phyloP scores from a whole-genome alignment of 805 yeast genomes.

The Jamesozyma spencerorum region DNA sequence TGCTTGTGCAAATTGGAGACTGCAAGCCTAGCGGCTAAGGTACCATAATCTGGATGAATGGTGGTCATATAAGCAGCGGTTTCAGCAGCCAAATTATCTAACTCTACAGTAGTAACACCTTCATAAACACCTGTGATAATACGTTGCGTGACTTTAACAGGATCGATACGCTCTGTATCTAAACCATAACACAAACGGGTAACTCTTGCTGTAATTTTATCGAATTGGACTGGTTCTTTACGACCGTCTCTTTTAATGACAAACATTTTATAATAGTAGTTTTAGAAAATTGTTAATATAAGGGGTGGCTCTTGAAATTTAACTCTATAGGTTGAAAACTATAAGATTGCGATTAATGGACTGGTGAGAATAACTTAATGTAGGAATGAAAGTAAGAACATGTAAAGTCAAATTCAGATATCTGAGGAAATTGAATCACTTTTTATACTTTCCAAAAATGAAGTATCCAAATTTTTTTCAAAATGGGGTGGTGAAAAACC shows the following conservation, averaged over 20 bases:
- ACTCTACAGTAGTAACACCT: constrained; percentile 83
- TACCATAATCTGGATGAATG: constrained; percentile 93
- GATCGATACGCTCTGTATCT: constrained; percentile 78
- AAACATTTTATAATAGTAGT: constrained; percentile 46
- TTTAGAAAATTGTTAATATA: too few species aligned
- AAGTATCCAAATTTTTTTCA: too few species aligned
- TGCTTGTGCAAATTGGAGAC: constrained; percentile 86
- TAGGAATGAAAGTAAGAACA: neutral
- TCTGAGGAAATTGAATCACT: neutral
- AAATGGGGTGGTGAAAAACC: too few species aligned
- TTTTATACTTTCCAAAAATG: constrained; percentile 1
- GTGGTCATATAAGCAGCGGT: constrained; percentile 95
- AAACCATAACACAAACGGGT: constrained; percentile 88
- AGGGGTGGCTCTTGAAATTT: too few species aligned
- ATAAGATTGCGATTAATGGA: neutral
- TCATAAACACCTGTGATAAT: constrained; percentile 75
- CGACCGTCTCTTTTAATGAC: constrained; percentile 88
- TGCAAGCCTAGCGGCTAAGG: constrained; percentile 87
- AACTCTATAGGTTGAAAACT: neutral
- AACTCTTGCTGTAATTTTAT: constrained; percentile 89
- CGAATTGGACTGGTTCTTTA: constrained; percentile 87
- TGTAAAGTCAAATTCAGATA: neutral
- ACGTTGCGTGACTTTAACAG: constrained; percentile 84
- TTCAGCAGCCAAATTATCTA: constrained; percentile 77
- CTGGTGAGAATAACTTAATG: neutral